A percentile compares a stretch with the other conserved stretches of the same genome.
These are phyloP conservation scores for Tulasnella sp. DNA, from an alignment of 768 basidiomycete species.

Conservation along the genomic window DNA sequence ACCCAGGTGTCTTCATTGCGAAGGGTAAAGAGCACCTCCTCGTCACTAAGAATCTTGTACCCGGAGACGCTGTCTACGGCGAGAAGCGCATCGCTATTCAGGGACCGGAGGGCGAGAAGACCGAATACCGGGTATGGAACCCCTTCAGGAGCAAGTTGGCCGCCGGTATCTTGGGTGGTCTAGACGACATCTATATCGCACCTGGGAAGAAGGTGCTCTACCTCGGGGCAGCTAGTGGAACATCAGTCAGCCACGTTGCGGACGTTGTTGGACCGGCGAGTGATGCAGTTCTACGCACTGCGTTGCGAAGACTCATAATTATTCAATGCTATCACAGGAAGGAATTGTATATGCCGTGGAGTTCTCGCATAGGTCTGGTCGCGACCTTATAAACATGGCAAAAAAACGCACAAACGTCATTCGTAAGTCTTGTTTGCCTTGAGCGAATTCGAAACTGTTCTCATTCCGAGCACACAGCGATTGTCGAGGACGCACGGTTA, in stretches of 20 bases:
- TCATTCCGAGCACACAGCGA: conserved; percentile 42
- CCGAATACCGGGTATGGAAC: conserved; percentile 99
- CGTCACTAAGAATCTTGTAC: conserved; percentile 96
- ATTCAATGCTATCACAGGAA: conserved; percentile 41
- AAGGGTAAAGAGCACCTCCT: conserved; percentile 95
- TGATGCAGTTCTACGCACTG: conserved; percentile 18
- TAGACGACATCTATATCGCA: conserved; percentile 85
- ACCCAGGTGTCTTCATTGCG: conserved; percentile 91
- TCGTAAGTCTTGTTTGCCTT: conserved; percentile 46
- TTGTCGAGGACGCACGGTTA: conserved; percentile 93
- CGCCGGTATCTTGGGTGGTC: conserved; percentile 89
- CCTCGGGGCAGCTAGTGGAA: conserved; percentile 95
- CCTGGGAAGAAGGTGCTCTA: conserved; percentile 96
- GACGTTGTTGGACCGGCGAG: conserved; percentile 94
- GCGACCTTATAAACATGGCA: conserved; percentile 98
- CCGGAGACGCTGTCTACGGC: conserved; percentile 96
- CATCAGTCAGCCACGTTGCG: conserved; percentile 96
- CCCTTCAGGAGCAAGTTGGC: conserved; percentile 96
- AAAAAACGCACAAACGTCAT: conserved; percentile 99
- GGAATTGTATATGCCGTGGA: conserved; percentile 98
- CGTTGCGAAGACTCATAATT: conserved; percentile 7
- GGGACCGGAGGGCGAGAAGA: conserved; percentile 63
- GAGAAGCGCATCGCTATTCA: conserved; percentile 94
- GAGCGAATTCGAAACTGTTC: neutral
- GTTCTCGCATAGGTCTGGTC: conserved; percentile 91